Evolutionary conservation across 495 filamentous ascomycete genomes (phyloP), one percentile per base, ranked within the genome.

Genomic region (Gamarada debralockiae): DNA sequence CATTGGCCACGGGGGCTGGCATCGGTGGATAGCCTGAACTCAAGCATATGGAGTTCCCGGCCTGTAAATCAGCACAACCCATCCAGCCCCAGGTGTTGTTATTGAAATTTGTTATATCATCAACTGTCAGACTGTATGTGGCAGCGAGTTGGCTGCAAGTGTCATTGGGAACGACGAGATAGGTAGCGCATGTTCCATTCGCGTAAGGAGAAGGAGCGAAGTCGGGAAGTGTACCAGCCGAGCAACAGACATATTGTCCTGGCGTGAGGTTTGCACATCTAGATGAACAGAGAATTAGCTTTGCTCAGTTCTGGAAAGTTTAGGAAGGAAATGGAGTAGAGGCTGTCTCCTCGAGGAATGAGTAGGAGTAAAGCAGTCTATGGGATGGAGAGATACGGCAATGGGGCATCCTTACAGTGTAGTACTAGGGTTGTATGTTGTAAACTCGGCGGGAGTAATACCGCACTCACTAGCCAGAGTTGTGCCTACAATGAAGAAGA

Each of bases 31-130:
- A 22, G 4, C 79, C 79, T 1, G 56, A 51, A 57, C 75, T 79
- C 2, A 82, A 36, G 55, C 79, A 80, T 15, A 82, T 78, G 10
- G 44, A 43, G 8, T 50, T 39, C 3, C 50, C 56, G 0, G 24
- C 20, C 37, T 56, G 37, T 1, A 80, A 52, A 9, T 38, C 25
- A 6, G 52, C 47, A 57, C 78, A 82, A 33, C 72, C 73, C 15
- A 42, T 57, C 74, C 75, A 80, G 29, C 66, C 76, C 75, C 75
- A 80, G 10, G 73, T 77, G 1, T 68, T 53, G 20, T 65, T 66
- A 63, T 80, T 80, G 47, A 53, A 72, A 0, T 21, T 34, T 5
- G 71, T 64, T 5, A 80, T 50, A 0, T 73, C 50, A 3, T 50
- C 61, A 8, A 50, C 49, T 8, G 69, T 67, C 3, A 80, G 15